Percentiles rank a stretch among this genome's conserved stretches.
phyloP scores from a whole-genome alignment of 345 rosid genomes.

The Eucalyptus pumila region DNA sequence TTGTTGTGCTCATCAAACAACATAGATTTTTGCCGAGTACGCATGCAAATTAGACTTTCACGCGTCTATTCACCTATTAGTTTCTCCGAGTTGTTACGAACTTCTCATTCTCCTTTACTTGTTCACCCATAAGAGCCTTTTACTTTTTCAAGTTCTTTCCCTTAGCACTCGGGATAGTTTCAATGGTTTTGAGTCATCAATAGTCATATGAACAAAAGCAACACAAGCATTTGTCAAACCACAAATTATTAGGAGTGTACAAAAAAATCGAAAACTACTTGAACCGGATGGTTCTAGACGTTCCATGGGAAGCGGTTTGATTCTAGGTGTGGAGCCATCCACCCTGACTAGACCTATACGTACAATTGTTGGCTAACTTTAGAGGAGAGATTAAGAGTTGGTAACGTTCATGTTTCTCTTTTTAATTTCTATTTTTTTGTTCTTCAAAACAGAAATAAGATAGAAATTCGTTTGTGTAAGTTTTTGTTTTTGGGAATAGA shows the following conservation, averaged over 20 bases:
- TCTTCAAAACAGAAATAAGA: accelerated
- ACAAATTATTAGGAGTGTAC: no score
- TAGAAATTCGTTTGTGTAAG: no score
- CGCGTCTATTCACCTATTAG: neutral
- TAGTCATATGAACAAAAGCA: neutral
- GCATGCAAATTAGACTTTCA: neutral
- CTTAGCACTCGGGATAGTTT: neutral
- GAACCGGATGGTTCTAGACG: accelerated
- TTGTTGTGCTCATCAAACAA: neutral
- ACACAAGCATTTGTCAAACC: neutral
- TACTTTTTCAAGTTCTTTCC: no score
- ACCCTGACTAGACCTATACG: accelerated
- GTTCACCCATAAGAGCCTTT: no score
- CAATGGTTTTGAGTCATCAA: neutral
- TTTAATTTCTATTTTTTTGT: no score
- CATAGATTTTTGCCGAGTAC: neutral
- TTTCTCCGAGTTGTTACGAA: neutral
- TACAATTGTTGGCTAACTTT: no score
- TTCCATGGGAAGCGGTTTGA: accelerated
- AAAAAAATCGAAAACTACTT: no score
- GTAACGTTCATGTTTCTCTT: no score
- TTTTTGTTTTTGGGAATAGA: no score
- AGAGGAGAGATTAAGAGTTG: no score
- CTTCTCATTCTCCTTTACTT: neutral
- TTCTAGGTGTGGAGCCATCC: neutral